These are phyloP conservation scores for Steccherinum ochraceum DNA, from an alignment of 768 basidiomycete genomes.

Conservation along the genomic window DNA sequence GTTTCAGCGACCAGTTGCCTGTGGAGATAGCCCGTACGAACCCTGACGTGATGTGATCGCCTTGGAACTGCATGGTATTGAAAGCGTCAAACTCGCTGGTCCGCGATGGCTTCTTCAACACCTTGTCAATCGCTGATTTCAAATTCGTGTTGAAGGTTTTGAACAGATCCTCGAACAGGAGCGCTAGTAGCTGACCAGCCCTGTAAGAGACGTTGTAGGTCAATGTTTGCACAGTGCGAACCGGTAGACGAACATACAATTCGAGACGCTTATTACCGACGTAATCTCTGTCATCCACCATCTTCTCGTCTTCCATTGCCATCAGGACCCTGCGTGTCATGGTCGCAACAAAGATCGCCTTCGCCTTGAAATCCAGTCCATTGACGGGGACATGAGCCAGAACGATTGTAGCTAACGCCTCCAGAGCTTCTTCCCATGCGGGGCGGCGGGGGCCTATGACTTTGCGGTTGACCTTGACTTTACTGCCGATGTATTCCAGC, in stretches of 20 bases:
- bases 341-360: slow-evolving; percentile 94
- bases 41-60: slow-evolving; percentile 93
- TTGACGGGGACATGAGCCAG: slow-evolving; percentile 93
- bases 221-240: background rate
- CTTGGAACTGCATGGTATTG: slow-evolving; percentile 91
- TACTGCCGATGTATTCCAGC: slow-evolving; percentile 88
- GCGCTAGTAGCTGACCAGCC: slow-evolving; percentile 90
- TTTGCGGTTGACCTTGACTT: slow-evolving; percentile 83
- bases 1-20: slow-evolving; percentile 97
- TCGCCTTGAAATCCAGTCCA: slow-evolving; percentile 83
- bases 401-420: slow-evolving; percentile 95
- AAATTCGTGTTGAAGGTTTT: slow-evolving; percentile 97
- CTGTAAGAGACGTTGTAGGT: slow-evolving; percentile 32
- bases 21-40: slow-evolving; percentile 98
- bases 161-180: slow-evolving; percentile 97
- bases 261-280: slow-evolving; percentile 99
- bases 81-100: slow-evolving; percentile 93
- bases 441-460: slow-evolving; percentile 79
- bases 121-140: slow-evolving; percentile 93
- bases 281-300: slow-evolving; percentile 98
- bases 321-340: slow-evolving; percentile 96
- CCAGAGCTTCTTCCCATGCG: slow-evolving; percentile 90
- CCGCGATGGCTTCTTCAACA: slow-evolving; percentile 91
- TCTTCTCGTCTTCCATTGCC: slow-evolving; percentile 94
- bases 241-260: slow-evolving; percentile 54